Evolutionary conservation across 768 basidiomycete species (phyloP).

Genomic region (Myochromella boudieri): DNA sequence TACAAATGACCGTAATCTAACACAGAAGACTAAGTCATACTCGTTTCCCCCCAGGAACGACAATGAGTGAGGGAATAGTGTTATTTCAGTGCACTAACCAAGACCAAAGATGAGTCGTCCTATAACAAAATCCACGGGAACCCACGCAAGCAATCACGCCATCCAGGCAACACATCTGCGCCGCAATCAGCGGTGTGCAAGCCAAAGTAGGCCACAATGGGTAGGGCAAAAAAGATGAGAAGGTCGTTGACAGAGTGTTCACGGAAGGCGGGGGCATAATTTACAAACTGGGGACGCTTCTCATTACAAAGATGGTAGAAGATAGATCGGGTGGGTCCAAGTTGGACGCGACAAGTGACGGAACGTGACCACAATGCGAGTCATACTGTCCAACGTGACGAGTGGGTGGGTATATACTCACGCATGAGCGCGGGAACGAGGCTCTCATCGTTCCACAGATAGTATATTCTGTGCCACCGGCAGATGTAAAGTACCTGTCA

Average conservation of each 20-base stretch:
- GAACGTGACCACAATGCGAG: constrained; percentile 15
- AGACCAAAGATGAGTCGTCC: too few relatives aligned
- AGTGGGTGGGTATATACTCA: constrained; percentile 20
- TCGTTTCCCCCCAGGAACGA: neutral
- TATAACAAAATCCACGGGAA: neutral
- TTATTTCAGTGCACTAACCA: too few relatives aligned
- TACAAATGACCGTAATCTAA: too few relatives aligned
- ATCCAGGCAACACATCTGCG: neutral
- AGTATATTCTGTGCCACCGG: neutral
- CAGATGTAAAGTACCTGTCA: neutral
- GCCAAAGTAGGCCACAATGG: constrained; percentile 14
- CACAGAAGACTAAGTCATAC: neutral
- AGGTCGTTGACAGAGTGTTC: neutral
- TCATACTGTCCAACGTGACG: constrained; percentile 12
- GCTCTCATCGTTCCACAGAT: neutral
- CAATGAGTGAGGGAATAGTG: constrained; percentile 7
- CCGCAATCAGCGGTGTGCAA: constrained; percentile 4
- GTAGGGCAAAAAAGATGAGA: neutral
- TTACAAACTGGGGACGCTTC: constrained; percentile 8
- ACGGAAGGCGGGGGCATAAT: neutral
- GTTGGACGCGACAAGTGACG: neutral
- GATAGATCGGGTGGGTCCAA: constrained; percentile 4
- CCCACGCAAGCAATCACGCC: constrained; percentile 1
- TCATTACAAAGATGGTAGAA: constrained; percentile 10
- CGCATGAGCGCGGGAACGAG: constrained; percentile 21